Percentiles rank a stretch among this genome's conserved stretches.
Evolutionary conservation across 306 rosid genomes (phyloP).

Genomic region (Trichosanthes cucumerina): DNA sequence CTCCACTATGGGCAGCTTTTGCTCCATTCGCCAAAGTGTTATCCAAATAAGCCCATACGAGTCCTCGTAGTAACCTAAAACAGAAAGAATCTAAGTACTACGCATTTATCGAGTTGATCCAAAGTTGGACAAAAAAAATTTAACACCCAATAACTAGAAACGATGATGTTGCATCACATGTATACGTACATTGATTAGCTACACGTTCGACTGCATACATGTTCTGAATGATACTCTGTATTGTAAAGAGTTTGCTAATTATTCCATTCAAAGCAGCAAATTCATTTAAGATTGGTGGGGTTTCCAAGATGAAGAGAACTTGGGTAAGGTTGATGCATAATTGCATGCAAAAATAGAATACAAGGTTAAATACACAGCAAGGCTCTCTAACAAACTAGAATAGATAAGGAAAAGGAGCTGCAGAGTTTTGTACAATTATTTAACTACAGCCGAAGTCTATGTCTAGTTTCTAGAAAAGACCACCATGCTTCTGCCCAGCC

Average conservation of each 20-base stretch:
- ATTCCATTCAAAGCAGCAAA: not conserved
- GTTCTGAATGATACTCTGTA: not conserved
- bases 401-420: not conserved
- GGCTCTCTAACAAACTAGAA: constrained; percentile 1
- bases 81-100: constrained; percentile 1
- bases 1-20: constrained; percentile 23
- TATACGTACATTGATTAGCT: not conserved
- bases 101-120: not conserved
- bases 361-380: not conserved
- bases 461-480: not conserved
- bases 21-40: constrained; percentile 24
- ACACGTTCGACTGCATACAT: not conserved
- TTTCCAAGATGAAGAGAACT: not conserved
- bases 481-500: constrained; percentile 6
- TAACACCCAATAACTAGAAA: not conserved
- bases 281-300: not conserved
- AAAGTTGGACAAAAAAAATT: not conserved
- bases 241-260: not conserved
- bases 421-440: not conserved
- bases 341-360: not conserved
- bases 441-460: not conserved
- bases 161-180: not conserved
- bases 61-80: constrained; percentile 12
- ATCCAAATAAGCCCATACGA: constrained; percentile 23
- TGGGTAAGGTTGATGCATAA: not conserved